Conservation (phyloP, 2,329 filamentous ascomycete genomes). For the Clonostachys rosea region DNA sequence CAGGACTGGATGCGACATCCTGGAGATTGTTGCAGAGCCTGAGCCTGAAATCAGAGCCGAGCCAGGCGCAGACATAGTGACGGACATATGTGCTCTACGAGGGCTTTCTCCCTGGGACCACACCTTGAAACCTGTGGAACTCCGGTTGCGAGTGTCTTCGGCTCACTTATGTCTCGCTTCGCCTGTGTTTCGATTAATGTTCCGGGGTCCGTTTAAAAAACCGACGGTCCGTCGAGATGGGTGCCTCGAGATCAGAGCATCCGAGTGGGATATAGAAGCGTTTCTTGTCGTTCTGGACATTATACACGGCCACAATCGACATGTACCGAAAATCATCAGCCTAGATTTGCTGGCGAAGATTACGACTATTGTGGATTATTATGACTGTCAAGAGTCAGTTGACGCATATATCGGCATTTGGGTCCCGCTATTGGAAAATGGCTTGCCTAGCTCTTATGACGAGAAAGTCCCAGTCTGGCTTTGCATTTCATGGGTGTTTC, state of each 20-base stretch:
- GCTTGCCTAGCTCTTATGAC: constrained; percentile 1
- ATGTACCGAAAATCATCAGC: constrained; percentile 9
- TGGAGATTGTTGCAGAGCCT: too few relatives aligned
- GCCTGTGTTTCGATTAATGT: too few relatives aligned
- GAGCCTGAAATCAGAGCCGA: too few relatives aligned
- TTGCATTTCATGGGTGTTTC: constrained; percentile 9
- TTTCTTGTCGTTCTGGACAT: constrained; percentile 17
- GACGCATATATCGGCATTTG: constrained; percentile 10
- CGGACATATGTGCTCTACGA: too few relatives aligned
- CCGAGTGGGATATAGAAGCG: constrained; percentile 17
- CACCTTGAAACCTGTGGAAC: too few relatives aligned
- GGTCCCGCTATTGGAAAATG: not conserved
- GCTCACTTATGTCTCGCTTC: too few relatives aligned
- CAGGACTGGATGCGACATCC: too few relatives aligned
- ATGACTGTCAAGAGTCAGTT: constrained; percentile 5
- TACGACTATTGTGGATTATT: constrained; percentile 3
- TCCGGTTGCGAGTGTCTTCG: too few relatives aligned
- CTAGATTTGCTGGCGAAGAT: constrained; percentile 1
- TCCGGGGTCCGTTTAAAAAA: too few relatives aligned
- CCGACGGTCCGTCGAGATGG: too few relatives aligned
- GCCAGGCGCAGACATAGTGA: too few relatives aligned
- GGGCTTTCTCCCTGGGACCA: too few relatives aligned
- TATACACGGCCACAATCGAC: constrained; percentile 16
- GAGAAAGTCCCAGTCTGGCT: constrained; percentile 5
- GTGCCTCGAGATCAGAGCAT: not conserved